Evolutionary conservation across 106 monocot genomes (phyloP).

Genomic region (Acorus calamus): DNA sequence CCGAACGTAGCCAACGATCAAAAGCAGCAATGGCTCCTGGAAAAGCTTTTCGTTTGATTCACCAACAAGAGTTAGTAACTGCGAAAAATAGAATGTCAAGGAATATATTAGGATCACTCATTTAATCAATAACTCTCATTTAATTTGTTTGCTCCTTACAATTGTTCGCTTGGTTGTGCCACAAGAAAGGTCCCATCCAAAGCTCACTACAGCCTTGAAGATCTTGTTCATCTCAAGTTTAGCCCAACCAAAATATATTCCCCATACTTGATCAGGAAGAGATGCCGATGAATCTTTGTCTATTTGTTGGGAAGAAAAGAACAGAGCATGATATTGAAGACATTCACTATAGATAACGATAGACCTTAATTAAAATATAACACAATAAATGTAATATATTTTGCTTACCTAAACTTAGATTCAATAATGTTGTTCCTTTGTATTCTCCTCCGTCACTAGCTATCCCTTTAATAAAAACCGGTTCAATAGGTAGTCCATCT

Average conservation of each 20-base stretch:
- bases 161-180: conserved; percentile 19
- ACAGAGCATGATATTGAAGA: not conserved
- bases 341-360: too few relatives aligned
- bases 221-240: conserved; percentile 26
- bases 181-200: conserved; percentile 42
- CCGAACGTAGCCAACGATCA: conserved; percentile 47
- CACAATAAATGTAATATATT: not conserved
- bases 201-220: conserved; percentile 30
- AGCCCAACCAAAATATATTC: conserved; percentile 60
- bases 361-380: too few relatives aligned
- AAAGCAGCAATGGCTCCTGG: conserved; percentile 23
- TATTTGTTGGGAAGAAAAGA: conserved; percentile 2
- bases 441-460: conserved; percentile 6
- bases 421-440: conserved; percentile 4
- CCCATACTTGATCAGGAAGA: conserved; percentile 48
- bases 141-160: conserved; percentile 21
- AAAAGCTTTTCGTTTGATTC: not conserved
- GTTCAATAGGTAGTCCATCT: conserved; percentile 48
- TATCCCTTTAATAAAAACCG: conserved; percentile 19
- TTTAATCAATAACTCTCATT: not conserved
- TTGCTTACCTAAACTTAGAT: conserved; percentile 21
- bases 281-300: conserved; percentile 23
- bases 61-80: conserved; percentile 26
- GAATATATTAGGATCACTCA: not conserved
- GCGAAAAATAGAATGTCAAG: conserved; percentile 5